A percentile compares a stretch with the other conserved stretches of the same genome.
Conservation (phyloP, 257 asterid genomes). For the Scutellaria minor region DNA sequence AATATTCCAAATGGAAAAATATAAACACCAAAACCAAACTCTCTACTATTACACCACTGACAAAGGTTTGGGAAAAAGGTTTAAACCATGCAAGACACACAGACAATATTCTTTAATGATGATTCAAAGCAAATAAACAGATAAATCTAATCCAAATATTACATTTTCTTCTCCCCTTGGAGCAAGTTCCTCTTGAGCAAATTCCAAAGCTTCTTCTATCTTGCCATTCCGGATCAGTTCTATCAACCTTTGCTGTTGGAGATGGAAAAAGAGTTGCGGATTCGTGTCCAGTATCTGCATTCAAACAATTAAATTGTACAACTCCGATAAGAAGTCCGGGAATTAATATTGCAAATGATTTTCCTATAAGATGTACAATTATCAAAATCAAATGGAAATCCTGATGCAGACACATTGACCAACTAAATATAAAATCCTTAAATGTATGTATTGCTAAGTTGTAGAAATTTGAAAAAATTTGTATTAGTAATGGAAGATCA, state of each 20-base stretch:
- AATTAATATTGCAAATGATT: neutral
- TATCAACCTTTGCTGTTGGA: slow-evolving; percentile 85
- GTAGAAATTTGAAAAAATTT: neutral
- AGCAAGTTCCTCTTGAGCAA: slow-evolving; percentile 96
- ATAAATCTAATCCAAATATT: slow-evolving; percentile 30
- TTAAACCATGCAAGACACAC: neutral
- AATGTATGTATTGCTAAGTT: neutral
- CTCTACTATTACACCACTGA: neutral
- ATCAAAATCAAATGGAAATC: slow-evolving; percentile 12
- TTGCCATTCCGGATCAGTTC: slow-evolving; percentile 79
- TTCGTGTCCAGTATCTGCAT: slow-evolving; percentile 88
- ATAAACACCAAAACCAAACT: slow-evolving; percentile 16
- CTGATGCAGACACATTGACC: slow-evolving; percentile 1
- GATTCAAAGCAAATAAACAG: slow-evolving; percentile 22
- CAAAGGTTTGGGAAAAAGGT: neutral
- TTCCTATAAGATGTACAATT: slow-evolving; percentile 3
- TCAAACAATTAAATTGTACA: slow-evolving; percentile 22
- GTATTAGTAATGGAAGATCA: neutral
- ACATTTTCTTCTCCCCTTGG: slow-evolving; percentile 95
- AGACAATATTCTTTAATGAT: neutral
- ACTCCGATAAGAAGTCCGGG: neutral
- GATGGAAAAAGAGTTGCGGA: slow-evolving; percentile 87
- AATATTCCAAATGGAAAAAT: slow-evolving; percentile 1
- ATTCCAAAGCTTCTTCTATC: slow-evolving; percentile 83
- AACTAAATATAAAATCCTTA: slow-evolving; percentile 25